These are phyloP conservation scores for Boletus tylopilopsis DNA, from an alignment of 768 basidiomycete genomes.

Conservation along the genomic window DNA sequence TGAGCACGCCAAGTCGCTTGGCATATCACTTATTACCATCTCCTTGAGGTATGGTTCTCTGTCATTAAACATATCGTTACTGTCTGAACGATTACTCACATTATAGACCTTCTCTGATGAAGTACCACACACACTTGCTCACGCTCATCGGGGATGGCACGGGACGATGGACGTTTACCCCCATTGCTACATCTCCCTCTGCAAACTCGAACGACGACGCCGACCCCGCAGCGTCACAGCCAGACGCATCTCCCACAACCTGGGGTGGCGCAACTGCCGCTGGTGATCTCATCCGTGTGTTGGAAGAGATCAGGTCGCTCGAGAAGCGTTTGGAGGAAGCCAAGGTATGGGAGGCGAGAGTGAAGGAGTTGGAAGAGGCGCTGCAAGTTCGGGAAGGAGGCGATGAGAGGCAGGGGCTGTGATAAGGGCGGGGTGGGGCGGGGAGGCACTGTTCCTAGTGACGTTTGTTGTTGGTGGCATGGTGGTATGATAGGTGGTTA, in stretches of 20 bases:
- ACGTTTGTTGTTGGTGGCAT: no score
- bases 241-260: not conserved
- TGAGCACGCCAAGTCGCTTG: slow-evolving; percentile 82
- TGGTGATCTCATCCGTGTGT: slow-evolving; percentile 20
- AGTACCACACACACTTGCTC: slow-evolving; percentile 86
- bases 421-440: not conserved
- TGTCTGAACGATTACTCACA: not conserved
- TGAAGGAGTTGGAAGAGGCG: slow-evolving; percentile 23
- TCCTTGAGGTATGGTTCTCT: slow-evolving; percentile 80
- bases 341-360: slow-evolving; percentile 25
- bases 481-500: no score
- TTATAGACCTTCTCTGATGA: slow-evolving; percentile 71
- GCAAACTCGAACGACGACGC: not conserved
- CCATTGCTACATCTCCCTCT: slow-evolving; percentile 33
- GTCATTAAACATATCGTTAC: no score
- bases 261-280: slow-evolving; percentile 1
- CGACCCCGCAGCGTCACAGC: not conserved
- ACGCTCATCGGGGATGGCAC: slow-evolving; percentile 71
- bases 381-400: slow-evolving; percentile 16
- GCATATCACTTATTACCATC: slow-evolving; percentile 91
- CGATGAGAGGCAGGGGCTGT: not conserved
- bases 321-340: slow-evolving; percentile 25
- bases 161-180: slow-evolving; percentile 66
- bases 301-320: slow-evolving; percentile 27
- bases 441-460: no score